phyloP scores from a whole-genome alignment of 1,284 basidiomycete species.

The Cryptococcus sp. region DNA sequence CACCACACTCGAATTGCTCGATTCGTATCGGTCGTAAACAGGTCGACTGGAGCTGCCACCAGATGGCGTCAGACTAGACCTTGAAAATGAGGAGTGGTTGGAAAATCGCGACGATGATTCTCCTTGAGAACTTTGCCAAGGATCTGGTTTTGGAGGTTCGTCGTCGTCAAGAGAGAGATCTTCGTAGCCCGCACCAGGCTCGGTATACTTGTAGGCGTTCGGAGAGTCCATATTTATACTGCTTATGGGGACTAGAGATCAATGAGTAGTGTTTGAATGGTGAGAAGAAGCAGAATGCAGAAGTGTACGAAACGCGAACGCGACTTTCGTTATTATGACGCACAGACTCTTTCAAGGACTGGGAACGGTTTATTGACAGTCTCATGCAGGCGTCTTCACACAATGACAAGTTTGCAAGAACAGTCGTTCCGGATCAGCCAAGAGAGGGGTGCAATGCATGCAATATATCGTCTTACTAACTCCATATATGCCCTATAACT shows the following conservation, averaged over 20 bases:
- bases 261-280: too few species aligned
- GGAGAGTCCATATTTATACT: too few species aligned
- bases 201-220: too few species aligned
- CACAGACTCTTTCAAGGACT: too few species aligned
- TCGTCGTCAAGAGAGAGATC: slow-evolving; percentile 9
- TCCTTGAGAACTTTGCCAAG: not conserved
- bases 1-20: not conserved
- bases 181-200: slow-evolving; percentile 8
- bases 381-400: too few species aligned
- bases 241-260: too few species aligned
- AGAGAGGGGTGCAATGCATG: not conserved
- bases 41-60: not conserved
- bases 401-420: too few species aligned
- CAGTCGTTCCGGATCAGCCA: too few species aligned
- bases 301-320: too few species aligned
- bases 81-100: not conserved
- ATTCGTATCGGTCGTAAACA: not conserved
- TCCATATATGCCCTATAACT: not conserved
- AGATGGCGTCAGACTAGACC: not conserved
- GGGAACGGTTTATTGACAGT: too few species aligned
- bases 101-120: not conserved
- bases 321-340: too few species aligned
- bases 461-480: not conserved
- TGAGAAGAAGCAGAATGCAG: too few species aligned
- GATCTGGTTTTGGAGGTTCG: not conserved